Percentiles rank a stretch among this genome's conserved stretches.
These are phyloP conservation scores for Sarocladium kiliense DNA, from an alignment of 2,329 filamentous ascomycete species.

Conservation along the genomic window DNA sequence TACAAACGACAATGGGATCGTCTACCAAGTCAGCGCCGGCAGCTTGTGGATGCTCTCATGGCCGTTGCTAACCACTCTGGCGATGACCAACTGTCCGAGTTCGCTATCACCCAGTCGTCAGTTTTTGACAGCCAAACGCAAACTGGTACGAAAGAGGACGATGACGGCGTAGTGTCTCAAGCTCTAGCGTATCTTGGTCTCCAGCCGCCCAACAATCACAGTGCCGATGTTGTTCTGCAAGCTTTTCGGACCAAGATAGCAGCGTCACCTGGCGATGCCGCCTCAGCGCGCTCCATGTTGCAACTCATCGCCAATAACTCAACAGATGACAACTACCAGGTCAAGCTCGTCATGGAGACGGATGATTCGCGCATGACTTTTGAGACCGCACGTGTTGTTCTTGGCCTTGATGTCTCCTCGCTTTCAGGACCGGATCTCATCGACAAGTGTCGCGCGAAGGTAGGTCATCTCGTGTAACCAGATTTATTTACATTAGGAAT, in stretches of 20 bases:
- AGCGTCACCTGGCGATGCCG: slow-evolving; percentile 24
- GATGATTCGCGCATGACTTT: slow-evolving; percentile 29
- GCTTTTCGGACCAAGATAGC: slow-evolving; percentile 29
- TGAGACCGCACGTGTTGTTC: slow-evolving; percentile 25
- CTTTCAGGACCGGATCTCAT: background rate
- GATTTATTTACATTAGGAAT: too few species aligned
- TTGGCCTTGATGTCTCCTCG: slow-evolving; percentile 17
- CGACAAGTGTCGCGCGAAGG: slow-evolving; percentile 8
- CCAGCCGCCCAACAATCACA: slow-evolving; percentile 28
- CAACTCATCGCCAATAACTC: slow-evolving; percentile 27
- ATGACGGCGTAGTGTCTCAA: slow-evolving; percentile 25
- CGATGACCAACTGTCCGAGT: slow-evolving; percentile 29
- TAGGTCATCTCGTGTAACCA: background rate
- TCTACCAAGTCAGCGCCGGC: slow-evolving; percentile 22
- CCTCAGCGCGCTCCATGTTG: slow-evolving; percentile 27
- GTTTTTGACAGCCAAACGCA: slow-evolving; percentile 30
- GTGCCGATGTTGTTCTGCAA: slow-evolving; percentile 26
- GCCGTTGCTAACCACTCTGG: slow-evolving; percentile 28
- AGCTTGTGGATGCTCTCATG: slow-evolving; percentile 27
- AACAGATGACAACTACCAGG: slow-evolving; percentile 28
- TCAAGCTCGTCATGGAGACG: slow-evolving; percentile 26
- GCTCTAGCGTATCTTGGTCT: slow-evolving; percentile 29
- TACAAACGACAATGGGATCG: slow-evolving; percentile 36
- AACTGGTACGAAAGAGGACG: slow-evolving; percentile 16
- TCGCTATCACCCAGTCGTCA: slow-evolving; percentile 32